Evolutionary conservation across 768 basidiomycete genomes (phyloP).

Genomic region (Chiua virens): DNA sequence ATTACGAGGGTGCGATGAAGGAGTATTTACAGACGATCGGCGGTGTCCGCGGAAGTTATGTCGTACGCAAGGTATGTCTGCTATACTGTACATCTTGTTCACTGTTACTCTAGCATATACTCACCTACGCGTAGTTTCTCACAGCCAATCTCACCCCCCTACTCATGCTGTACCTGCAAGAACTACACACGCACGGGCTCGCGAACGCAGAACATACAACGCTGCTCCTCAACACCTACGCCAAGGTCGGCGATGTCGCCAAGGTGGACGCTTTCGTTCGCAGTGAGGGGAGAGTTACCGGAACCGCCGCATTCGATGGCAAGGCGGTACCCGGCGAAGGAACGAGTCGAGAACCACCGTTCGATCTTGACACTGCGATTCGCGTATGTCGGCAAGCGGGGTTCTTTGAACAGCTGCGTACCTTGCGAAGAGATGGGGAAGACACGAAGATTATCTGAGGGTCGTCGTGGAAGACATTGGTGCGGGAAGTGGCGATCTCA

Average conservation of each 20-base stretch:
- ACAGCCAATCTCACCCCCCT: slow-evolving; percentile 96
- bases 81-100: neutral
- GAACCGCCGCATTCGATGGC: slow-evolving; percentile 14
- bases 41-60: slow-evolving; percentile 88
- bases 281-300: slow-evolving; percentile 63
- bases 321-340: slow-evolving; percentile 33
- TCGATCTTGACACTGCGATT: slow-evolving; percentile 96
- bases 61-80: slow-evolving; percentile 83
- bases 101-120: neutral
- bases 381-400: slow-evolving; percentile 95
- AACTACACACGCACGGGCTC: slow-evolving; percentile 83
- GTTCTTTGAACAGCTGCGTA: slow-evolving; percentile 92
- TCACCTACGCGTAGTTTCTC: slow-evolving; percentile 63
- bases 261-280: slow-evolving; percentile 92
- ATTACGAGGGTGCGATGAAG: slow-evolving; percentile 91
- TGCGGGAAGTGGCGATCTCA: slow-evolving; percentile 6
- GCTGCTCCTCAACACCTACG: slow-evolving; percentile 93
- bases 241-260: slow-evolving; percentile 89
- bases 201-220: slow-evolving; percentile 98
- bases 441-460: slow-evolving; percentile 90
- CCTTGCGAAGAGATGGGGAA: slow-evolving; percentile 85
- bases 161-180: slow-evolving; percentile 94
- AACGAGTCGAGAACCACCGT: slow-evolving; percentile 74
- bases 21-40: slow-evolving; percentile 93
- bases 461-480: slow-evolving; percentile 94